phyloP scores from a whole-genome alignment of 2,329 filamentous ascomycete species.

The Sporothrix dimorphospora region DNA sequence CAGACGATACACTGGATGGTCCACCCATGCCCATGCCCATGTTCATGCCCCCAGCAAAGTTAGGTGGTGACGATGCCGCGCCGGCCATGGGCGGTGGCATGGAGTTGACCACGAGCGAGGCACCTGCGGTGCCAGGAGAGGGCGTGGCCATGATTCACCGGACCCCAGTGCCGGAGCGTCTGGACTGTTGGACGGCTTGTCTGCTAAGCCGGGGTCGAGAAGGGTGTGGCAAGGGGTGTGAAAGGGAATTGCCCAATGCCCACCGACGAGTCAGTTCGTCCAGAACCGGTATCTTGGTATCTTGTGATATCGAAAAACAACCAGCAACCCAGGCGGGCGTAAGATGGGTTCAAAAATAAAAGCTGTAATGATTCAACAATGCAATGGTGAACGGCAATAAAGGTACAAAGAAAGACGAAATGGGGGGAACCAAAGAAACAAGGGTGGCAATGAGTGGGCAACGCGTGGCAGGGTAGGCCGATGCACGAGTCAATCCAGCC shows the following conservation, averaged over 20 bases:
- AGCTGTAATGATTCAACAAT: conserved; percentile 17
- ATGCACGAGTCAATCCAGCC: neutral
- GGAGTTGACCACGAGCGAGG: conserved; percentile 8
- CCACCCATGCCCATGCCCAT: neutral
- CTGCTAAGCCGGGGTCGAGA: neutral
- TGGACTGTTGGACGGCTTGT: too few species aligned
- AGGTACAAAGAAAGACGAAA: neutral
- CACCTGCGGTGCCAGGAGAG: neutral
- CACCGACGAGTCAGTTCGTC: neutral
- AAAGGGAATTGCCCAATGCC: neutral
- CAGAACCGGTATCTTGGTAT: neutral
- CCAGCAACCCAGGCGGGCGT: neutral
- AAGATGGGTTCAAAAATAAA: neutral
- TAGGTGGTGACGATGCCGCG: conserved; percentile 17
- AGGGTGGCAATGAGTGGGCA: neutral
- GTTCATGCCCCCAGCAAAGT: neutral
- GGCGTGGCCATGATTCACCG: conserved; percentile 1
- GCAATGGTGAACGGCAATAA: neutral
- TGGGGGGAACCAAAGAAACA: neutral
- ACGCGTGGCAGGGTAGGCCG: neutral
- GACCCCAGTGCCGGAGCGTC: neutral
- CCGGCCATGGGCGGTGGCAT: conserved; percentile 17
- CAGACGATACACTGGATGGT: conserved; percentile 15
- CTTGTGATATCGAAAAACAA: neutral
- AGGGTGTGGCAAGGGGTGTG: neutral